Conservation (phyloP, 2,329 filamentous ascomycete genomes). For the Clonostachys sp. region DNA sequence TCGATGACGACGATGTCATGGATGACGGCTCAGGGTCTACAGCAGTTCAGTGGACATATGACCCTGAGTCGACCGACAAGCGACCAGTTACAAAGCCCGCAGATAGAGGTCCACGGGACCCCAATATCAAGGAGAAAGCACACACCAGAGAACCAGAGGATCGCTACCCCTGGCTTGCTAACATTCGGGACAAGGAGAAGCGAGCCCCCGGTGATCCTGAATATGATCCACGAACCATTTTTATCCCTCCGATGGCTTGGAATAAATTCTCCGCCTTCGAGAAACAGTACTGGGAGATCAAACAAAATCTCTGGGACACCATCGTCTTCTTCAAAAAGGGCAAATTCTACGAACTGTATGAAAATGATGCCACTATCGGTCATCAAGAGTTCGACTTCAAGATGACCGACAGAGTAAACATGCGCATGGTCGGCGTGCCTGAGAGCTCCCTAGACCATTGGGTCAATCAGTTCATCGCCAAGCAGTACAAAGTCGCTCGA, state of each 20-base stretch:
- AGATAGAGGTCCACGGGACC: constrained; percentile 16
- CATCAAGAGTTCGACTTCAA: constrained; percentile 97
- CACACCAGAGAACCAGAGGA: constrained; percentile 79
- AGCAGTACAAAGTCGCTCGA: constrained; percentile 93
- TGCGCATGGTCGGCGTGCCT: constrained; percentile 98
- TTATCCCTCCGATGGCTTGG: constrained; percentile 78
- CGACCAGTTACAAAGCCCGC: constrained; percentile 25
- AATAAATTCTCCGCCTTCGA: constrained; percentile 87
- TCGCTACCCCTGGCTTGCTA: constrained; percentile 86
- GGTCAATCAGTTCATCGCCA: constrained; percentile 97
- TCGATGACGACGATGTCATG: constrained; percentile 50
- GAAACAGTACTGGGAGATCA: constrained; percentile 99
- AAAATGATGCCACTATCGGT: constrained; percentile 94
- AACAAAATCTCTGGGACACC: constrained; percentile 95
- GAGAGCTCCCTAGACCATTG: constrained; percentile 94
- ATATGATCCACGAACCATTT: constrained; percentile 88
- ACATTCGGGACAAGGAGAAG: constrained; percentile 78
- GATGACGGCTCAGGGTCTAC: constrained; percentile 58
- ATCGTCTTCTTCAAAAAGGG: constrained; percentile 99
- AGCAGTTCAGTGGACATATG: constrained; percentile 74
- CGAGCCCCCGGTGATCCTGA: constrained; percentile 77
- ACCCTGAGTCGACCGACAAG: constrained; percentile 39
- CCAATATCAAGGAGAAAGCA: constrained; percentile 59
- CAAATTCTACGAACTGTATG: constrained; percentile 98
- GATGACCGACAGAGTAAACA: constrained; percentile 95